Conservation (phyloP, 2,329 filamentous ascomycete genomes). For the Metarhizium rileyi region DNA sequence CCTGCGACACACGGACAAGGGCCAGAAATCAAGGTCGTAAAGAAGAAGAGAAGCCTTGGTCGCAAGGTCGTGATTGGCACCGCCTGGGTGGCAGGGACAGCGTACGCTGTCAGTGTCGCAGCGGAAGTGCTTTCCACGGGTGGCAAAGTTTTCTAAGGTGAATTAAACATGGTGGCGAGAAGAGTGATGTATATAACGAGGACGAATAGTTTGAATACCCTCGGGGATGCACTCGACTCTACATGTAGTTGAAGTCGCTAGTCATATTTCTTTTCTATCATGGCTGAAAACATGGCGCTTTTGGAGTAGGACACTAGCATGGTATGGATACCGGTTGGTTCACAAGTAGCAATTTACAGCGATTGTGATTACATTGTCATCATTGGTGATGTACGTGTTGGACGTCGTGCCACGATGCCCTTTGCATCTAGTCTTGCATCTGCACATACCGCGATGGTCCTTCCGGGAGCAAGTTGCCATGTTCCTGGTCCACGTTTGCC, state of each 20-base stretch:
- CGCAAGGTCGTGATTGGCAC: conserved; percentile 45
- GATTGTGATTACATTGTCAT: neutral
- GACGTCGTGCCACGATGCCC: too few species aligned
- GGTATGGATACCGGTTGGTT: neutral
- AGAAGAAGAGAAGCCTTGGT: conserved; percentile 29
- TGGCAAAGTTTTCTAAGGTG: conserved; percentile 15
- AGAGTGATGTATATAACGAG: neutral
- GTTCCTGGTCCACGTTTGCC: neutral
- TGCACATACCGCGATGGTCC: too few species aligned
- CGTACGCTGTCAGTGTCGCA: conserved; percentile 50
- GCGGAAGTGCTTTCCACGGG: conserved; percentile 46
- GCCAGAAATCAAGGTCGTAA: conserved; percentile 19
- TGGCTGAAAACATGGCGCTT: neutral
- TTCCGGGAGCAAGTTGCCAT: too few species aligned
- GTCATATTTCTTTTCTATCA: neutral
- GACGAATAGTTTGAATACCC: conserved; percentile 5
- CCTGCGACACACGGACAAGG: conserved; percentile 27
- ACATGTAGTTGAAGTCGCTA: neutral
- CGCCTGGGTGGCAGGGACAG: conserved; percentile 42
- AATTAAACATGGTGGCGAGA: neutral
- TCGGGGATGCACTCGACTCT: conserved; percentile 1
- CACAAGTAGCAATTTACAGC: neutral
- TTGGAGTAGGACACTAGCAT: neutral
- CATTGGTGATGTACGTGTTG: too few species aligned
- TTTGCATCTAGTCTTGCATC: too few species aligned